Conservation (phyloP, 306 rosid species). For the Dicorynia guianensis region DNA sequence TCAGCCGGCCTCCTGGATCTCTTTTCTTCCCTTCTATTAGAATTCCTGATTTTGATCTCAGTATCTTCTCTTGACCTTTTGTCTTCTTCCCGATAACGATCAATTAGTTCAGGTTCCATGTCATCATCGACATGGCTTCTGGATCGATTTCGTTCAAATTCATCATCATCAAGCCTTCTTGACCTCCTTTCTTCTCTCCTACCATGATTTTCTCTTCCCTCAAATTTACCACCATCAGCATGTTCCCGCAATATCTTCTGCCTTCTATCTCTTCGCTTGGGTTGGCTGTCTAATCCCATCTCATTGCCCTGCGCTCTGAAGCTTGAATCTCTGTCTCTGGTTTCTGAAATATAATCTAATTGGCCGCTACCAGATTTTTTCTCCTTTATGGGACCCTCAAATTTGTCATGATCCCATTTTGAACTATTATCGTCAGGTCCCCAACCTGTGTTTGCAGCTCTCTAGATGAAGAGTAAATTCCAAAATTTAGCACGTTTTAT, state of each 20-base stretch:
- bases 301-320: constrained; percentile 45
- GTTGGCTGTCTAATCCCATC: constrained; percentile 43
- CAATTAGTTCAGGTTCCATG: too few relatives aligned
- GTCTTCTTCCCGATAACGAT: too few relatives aligned
- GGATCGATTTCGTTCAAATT: constrained; percentile 17
- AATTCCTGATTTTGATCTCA: too few relatives aligned
- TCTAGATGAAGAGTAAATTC: constrained; percentile 51
- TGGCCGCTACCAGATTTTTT: constrained; percentile 44
- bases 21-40: constrained; percentile 58
- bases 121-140: too few relatives aligned
- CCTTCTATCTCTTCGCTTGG: constrained; percentile 50
- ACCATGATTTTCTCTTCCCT: constrained; percentile 50
- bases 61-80: constrained; percentile 51
- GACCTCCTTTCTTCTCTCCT: constrained; percentile 58
- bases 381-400: constrained; percentile 61
- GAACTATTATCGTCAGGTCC: constrained; percentile 62
- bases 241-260: constrained; percentile 34
- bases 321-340: constrained; percentile 46
- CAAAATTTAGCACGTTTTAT: constrained; percentile 18
- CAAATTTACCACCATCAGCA: constrained; percentile 42
- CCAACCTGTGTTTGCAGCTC: constrained; percentile 98
- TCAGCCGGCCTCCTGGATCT: constrained; percentile 43
- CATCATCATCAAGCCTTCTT: constrained; percentile 48
- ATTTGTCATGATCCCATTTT: constrained; percentile 76
- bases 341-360: constrained; percentile 43